Evolutionary conservation across 495 filamentous ascomycete species (phyloP).

Genomic region (Daldinia caldariorum): DNA sequence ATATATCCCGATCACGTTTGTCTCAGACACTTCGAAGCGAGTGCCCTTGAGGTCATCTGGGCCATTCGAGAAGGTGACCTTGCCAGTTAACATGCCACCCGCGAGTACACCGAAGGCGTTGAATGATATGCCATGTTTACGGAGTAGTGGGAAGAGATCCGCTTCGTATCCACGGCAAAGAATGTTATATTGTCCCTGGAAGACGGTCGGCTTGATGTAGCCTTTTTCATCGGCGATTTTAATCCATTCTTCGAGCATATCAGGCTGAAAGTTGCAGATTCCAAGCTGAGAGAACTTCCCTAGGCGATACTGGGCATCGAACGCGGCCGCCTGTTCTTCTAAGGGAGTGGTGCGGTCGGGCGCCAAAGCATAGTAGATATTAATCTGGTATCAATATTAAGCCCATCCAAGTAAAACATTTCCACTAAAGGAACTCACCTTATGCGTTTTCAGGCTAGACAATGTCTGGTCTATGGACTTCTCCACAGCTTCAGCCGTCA

Average conservation of each 20-base stretch:
- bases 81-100: not conserved
- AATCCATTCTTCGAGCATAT: slow-evolving; percentile 49
- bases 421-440: not conserved
- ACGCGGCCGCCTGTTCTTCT: not conserved
- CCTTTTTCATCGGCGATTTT: slow-evolving; percentile 53
- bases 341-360: not conserved
- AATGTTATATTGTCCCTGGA: slow-evolving; percentile 61
- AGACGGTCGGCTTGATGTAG: slow-evolving; percentile 57
- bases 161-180: slow-evolving; percentile 52
- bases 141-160: not conserved
- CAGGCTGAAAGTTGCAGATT: not conserved
- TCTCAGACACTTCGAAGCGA: not conserved
- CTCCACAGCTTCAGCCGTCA: not conserved
- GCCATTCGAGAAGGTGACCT: not conserved
- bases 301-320: not conserved
- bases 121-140: not conserved
- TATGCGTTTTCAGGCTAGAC: not conserved
- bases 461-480: not conserved
- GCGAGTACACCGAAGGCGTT: not conserved
- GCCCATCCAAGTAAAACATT: not conserved
- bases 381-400: not conserved
- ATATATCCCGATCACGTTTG: not conserved
- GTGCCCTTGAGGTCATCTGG: not conserved
- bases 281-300: not conserved
- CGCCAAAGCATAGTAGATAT: not conserved